Evolutionary conservation across 495 filamentous ascomycete species (phyloP).

Genomic region (Penicillium cinerascens): DNA sequence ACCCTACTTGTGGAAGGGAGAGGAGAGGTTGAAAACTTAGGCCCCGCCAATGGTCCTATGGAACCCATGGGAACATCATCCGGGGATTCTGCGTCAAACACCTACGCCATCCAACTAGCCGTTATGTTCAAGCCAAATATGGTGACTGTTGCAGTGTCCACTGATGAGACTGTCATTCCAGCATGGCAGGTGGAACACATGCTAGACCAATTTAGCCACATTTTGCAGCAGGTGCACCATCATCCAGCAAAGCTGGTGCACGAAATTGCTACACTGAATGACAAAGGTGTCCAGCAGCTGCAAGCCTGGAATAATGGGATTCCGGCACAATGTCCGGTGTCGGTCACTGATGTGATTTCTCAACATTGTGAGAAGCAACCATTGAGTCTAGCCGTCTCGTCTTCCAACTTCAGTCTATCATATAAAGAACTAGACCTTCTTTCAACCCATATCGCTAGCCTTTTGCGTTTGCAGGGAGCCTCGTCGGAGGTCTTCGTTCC

Average conservation of each 20-base stretch:
- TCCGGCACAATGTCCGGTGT: not conserved
- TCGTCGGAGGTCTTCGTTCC: conserved; percentile 35
- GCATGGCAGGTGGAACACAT: conserved; percentile 8
- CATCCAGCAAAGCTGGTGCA: not conserved
- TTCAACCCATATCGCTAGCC: not conserved
- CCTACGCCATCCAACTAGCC: conserved; percentile 13
- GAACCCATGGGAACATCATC: not conserved
- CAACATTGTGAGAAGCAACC: conserved; percentile 13
- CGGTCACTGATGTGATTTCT: conserved; percentile 16
- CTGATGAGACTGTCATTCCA: conserved; percentile 9
- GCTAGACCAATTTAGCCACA: conserved; percentile 14
- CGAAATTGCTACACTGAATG: conserved; percentile 7
- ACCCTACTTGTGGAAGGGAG: conserved; percentile 17
- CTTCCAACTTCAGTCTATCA: conserved; percentile 18
- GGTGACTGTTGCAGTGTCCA: conserved; percentile 4
- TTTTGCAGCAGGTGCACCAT: conserved; percentile 12
- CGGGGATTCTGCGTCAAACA: not conserved
- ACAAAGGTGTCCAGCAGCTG: conserved; percentile 5
- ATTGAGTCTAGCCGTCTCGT: conserved; percentile 14
- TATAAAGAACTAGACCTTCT: conserved; percentile 21
- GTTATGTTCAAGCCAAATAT: not conserved
- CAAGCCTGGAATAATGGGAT: conserved; percentile 4
- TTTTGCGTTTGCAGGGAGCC: conserved; percentile 29
- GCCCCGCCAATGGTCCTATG: not conserved
- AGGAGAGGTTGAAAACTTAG: not conserved